phyloP scores from a whole-genome alignment of 2,329 filamentous ascomycete species.

The Colletotrichum orchidophilum region DNA sequence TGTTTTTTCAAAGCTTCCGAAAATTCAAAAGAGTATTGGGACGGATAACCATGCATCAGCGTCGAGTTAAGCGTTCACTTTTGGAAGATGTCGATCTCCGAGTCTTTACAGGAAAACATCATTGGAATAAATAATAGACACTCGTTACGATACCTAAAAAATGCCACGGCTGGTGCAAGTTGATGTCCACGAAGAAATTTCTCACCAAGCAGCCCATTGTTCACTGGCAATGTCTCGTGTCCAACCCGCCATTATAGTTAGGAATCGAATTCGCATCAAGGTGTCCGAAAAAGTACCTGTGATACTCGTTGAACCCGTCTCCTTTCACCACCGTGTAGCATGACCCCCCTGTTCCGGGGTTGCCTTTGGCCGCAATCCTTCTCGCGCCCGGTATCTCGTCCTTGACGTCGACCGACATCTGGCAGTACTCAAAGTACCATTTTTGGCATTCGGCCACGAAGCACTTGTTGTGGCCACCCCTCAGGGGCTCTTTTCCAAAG shows the following conservation, averaged over 20 bases:
- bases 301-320: not conserved
- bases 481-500: not conserved
- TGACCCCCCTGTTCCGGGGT: not conserved
- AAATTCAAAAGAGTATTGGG: too few relatives aligned
- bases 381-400: not conserved
- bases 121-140: too few relatives aligned
- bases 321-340: not conserved
- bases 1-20: too few relatives aligned
- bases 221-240: not conserved
- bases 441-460: not conserved
- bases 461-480: not conserved
- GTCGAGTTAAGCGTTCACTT: too few relatives aligned
- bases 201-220: not conserved
- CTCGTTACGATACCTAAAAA: too few relatives aligned
- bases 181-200: too few relatives aligned
- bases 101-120: too few relatives aligned
- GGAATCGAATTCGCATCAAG: not conserved
- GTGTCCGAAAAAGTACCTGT: not conserved
- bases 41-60: too few relatives aligned
- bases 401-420: not conserved
- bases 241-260: constrained; percentile 7
- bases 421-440: not conserved
- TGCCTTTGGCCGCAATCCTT: not conserved
- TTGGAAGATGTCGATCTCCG: too few relatives aligned
- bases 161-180: too few relatives aligned